Conservation (phyloP, 2,329 filamentous ascomycete genomes). For the Pseudocercospora pini-densiflorae region DNA sequence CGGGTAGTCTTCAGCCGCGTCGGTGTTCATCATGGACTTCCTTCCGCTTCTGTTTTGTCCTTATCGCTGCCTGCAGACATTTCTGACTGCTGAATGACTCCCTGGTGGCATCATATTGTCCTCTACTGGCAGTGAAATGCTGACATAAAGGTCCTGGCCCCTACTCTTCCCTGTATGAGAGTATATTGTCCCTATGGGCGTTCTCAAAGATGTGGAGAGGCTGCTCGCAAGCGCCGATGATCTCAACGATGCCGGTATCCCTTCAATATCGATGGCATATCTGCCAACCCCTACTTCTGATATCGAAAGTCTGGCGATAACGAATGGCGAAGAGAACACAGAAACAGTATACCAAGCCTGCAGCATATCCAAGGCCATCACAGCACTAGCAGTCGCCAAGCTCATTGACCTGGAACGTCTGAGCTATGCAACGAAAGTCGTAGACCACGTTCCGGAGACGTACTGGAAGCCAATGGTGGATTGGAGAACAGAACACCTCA, state of each 20-base stretch:
- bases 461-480: slow-evolving; percentile 22
- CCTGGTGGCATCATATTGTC: no score
- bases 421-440: slow-evolving; percentile 26
- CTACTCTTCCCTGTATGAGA: no score
- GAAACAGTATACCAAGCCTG: slow-evolving; percentile 35
- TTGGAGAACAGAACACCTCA: slow-evolving; percentile 21
- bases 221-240: slow-evolving; percentile 14
- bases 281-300: slow-evolving; percentile 24
- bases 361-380: slow-evolving; percentile 37
- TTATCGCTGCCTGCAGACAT: neutral
- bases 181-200: no score
- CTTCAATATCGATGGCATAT: slow-evolving; percentile 31
- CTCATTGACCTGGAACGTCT: slow-evolving; percentile 30
- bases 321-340: slow-evolving; percentile 26
- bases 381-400: slow-evolving; percentile 29
- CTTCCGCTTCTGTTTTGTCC: neutral
- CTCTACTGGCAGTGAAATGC: no score
- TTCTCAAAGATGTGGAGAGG: slow-evolving; percentile 24
- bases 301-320: slow-evolving; percentile 24
- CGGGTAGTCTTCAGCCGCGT: neutral
- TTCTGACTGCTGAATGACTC: no score
- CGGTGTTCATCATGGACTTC: neutral
- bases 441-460: slow-evolving; percentile 21
- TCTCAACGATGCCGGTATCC: slow-evolving; percentile 21
- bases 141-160: no score